Percentiles rank a stretch among this genome's conserved stretches.
Conservation (phyloP, 2,329 filamentous ascomycete species). For the Curvularia sp. region DNA sequence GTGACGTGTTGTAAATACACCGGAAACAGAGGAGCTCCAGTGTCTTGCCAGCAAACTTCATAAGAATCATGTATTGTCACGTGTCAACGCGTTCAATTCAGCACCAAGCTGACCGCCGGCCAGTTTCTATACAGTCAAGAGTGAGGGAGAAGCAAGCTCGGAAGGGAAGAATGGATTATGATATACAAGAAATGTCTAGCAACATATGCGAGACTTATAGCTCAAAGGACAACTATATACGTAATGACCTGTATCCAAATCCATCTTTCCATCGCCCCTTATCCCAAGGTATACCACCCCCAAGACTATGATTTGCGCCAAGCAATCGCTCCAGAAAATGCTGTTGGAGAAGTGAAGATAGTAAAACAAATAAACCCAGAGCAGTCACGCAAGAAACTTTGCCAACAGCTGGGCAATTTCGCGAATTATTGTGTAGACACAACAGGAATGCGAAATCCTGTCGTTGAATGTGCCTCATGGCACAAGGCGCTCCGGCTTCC, state of each 20-base stretch:
- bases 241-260: conserved; percentile 33
- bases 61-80: background rate
- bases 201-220: conserved; percentile 15
- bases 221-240: conserved; percentile 20
- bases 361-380: conserved; percentile 9
- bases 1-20: background rate
- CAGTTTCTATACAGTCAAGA: background rate
- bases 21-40: background rate
- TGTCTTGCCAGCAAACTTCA: background rate
- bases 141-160: background rate
- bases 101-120: background rate
- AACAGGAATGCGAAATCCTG: conserved; percentile 1
- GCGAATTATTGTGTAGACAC: background rate
- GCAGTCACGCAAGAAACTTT: background rate
- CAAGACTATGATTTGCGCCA: conserved; percentile 41
- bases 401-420: conserved; percentile 2
- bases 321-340: conserved; percentile 49
- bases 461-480: background rate
- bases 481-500: background rate
- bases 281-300: conserved; percentile 36
- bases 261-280: conserved; percentile 17
- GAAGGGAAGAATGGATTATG: conserved; percentile 29
- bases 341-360: conserved; percentile 32
- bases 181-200: conserved; percentile 23
- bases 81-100: background rate